Percentiles rank a stretch among this genome's conserved stretches.
Conservation (phyloP, 139 green algal genomes). For the Asterochloris sp. region DNA sequence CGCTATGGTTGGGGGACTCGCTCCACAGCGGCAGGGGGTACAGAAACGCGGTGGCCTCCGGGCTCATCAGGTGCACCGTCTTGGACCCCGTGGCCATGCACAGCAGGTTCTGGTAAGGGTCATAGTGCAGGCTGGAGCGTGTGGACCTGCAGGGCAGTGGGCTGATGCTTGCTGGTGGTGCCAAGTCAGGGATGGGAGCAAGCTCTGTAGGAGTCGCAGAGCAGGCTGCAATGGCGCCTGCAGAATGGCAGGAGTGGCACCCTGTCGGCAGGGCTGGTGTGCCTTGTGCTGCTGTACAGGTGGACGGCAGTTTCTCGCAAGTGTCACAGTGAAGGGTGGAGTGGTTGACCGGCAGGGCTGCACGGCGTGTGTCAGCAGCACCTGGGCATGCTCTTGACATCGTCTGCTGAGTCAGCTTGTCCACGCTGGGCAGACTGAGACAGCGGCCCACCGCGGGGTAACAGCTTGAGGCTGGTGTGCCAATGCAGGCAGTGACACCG, state of each 20-base stretch:
- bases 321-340: background rate
- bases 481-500: background rate
- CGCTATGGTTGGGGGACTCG: conserved; percentile 70
- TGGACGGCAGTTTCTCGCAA: background rate
- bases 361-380: too few species aligned
- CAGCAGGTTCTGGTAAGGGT: conserved; percentile 81
- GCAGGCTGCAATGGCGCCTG: background rate
- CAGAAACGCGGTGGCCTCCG: conserved; percentile 43
- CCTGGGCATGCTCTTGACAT: too few species aligned
- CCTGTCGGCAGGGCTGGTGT: background rate
- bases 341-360: too few species aligned
- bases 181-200: too few species aligned
- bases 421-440: too few species aligned
- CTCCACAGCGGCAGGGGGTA: conserved; percentile 43
- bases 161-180: background rate
- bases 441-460: too few species aligned
- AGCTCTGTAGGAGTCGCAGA: background rate
- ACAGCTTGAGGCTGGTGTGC: too few species aligned
- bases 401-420: too few species aligned
- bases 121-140: conserved; percentile 72
- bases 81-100: conserved; percentile 65
- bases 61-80: conserved; percentile 46
- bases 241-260: background rate
- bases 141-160: conserved; percentile 23
- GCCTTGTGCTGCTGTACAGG: background rate